Base-by-base conservation (phyloP, 768 basidiomycete species). In the Cystofilobasidium bisporidii region DNA sequence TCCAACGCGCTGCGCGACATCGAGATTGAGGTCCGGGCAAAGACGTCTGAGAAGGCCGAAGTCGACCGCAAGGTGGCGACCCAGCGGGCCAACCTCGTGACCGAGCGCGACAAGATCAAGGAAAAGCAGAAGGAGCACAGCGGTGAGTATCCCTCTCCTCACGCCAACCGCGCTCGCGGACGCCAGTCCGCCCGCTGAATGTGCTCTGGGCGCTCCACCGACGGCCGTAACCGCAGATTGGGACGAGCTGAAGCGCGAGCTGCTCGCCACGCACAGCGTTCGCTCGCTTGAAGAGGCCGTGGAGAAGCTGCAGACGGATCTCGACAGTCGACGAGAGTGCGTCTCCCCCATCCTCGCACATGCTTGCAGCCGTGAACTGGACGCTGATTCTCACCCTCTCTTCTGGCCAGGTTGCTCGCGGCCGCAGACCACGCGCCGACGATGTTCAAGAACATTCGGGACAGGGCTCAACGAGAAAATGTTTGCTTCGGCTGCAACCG, bases 401-500 rank as follows among this genome's bases (percentile, higher is more conserved):
- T 38, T 48, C 57, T n/a, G 0, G 0, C 33, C 36, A 56, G 56
- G 15, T n/a, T 65, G 32, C 24, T 58, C 15, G 20, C 30, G 2
- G 18, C 38, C 10, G 36, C 53, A 5, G 53, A 47, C 8, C 40
- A 61, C 20, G 17, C 38, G 12, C 67, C 67, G 14, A 32, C n/a
- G 17, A 63, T 79, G 76, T 76, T 77, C 77, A 18, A 76, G 76
- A 32, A 79, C 82, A 41, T 93, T 36, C 79, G 90, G 47, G 77
- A 79, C 20, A 75, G 77, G 0, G 89, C 87, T 40, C 83, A 83
- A 73, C 78, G 80, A 60, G 83, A 86, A 70, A 85, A 87, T 73
- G 76, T 80, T 0, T 99, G 94, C 73, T 79, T 83, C 15, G 85
- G 85, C 11, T 98, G 94, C 74, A 84, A 85, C 72, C 83, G 92